Conservation (phyloP, 805 yeast genomes). For the Blastobotrys muscicola region DNA sequence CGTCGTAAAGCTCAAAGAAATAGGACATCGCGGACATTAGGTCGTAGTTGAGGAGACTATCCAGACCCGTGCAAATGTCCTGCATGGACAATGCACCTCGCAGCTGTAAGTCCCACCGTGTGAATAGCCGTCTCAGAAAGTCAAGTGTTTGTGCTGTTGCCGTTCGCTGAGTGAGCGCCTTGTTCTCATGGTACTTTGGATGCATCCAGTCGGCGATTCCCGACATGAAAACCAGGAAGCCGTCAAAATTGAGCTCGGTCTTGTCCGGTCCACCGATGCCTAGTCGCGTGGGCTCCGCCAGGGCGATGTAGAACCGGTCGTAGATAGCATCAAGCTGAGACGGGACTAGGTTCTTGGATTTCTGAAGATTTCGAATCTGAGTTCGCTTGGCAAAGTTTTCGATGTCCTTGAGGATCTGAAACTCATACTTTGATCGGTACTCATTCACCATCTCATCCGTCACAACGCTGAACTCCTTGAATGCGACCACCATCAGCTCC, state of each 20-base stretch:
- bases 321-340: slow-evolving; percentile 63
- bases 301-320: slow-evolving; percentile 72
- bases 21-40: slow-evolving; percentile 69
- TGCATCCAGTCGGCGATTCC: slow-evolving; percentile 70
- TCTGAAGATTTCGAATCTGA: slow-evolving; percentile 78
- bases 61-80: slow-evolving; percentile 65
- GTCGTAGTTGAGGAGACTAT: slow-evolving; percentile 58
- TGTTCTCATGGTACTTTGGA: slow-evolving; percentile 19
- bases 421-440: slow-evolving; percentile 61
- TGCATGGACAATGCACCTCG: slow-evolving; percentile 50
- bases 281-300: slow-evolving; percentile 45
- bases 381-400: slow-evolving; percentile 88
- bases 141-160: slow-evolving; percentile 21
- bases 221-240: slow-evolving; percentile 64
- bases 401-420: slow-evolving; percentile 73
- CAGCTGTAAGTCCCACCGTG: slow-evolving; percentile 55
- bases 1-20: slow-evolving; percentile 70
- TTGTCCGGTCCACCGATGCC: slow-evolving; percentile 35
- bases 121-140: slow-evolving; percentile 56
- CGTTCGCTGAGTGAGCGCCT: neutral
- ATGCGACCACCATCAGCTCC: slow-evolving; percentile 81
- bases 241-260: slow-evolving; percentile 64
- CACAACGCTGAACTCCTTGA: slow-evolving; percentile 76
- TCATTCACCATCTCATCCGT: slow-evolving; percentile 64
- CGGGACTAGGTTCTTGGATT: slow-evolving; percentile 48